Conservation (phyloP, 2,329 filamentous ascomycete genomes). For the Sporothrix mexicana region DNA sequence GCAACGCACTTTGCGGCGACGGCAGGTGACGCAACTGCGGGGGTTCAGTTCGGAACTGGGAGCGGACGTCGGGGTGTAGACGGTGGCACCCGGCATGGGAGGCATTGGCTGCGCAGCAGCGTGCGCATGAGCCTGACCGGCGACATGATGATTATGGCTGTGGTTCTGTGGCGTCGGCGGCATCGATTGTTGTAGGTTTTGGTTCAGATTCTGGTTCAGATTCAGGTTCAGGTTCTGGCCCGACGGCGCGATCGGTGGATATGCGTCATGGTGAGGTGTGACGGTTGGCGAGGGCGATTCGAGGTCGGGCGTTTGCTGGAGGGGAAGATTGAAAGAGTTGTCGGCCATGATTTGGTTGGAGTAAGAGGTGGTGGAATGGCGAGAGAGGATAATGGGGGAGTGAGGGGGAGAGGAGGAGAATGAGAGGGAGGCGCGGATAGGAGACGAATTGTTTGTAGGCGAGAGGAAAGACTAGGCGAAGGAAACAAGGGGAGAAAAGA, state of each 20-base stretch:
- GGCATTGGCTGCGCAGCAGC: slow-evolving; percentile 36
- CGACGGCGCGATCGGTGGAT: slow-evolving; percentile 20
- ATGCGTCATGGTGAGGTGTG: slow-evolving; percentile 24
- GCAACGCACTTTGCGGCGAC: slow-evolving; percentile 62
- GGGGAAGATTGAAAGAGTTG: slow-evolving; percentile 16
- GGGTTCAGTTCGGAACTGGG: slow-evolving; percentile 44
- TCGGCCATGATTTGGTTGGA: slow-evolving; percentile 30
- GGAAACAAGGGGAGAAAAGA: neutral
- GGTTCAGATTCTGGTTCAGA: neutral
- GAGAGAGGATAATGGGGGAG: slow-evolving; percentile 6
- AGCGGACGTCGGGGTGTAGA: slow-evolving; percentile 40
- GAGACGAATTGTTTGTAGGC: neutral
- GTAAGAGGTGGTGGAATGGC: neutral
- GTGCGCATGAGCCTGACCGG: slow-evolving; percentile 29
- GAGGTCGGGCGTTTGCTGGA: slow-evolving; percentile 31
- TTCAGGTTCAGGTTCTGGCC: slow-evolving; percentile 1
- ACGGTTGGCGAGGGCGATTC: slow-evolving; percentile 33
- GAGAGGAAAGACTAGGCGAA: slow-evolving; percentile 8
- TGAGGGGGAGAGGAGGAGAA: neutral
- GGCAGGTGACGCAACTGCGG: slow-evolving; percentile 59
- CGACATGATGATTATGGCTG: slow-evolving; percentile 31
- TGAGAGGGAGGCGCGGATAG: slow-evolving; percentile 7
- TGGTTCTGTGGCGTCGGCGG: neutral
- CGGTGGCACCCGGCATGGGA: slow-evolving; percentile 40
- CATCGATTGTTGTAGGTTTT: neutral